Evolutionary conservation across 371 early-diverging fungal species (phyloP), one percentile per base, ranked within the genome.

Genomic region (Mucor velutinosus): DNA sequence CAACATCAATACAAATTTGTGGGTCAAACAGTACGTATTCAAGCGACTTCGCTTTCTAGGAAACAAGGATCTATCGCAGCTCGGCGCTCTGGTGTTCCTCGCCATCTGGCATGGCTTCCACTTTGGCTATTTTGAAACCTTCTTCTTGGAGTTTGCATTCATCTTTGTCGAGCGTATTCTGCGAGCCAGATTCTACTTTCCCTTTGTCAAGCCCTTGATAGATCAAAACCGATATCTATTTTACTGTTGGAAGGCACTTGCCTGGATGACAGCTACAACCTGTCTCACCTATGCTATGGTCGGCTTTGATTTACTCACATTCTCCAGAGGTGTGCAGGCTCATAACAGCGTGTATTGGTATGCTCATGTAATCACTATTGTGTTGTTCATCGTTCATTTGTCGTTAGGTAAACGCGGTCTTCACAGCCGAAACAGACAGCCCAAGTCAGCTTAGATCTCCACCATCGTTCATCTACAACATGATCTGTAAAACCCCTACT

Each of bases 31-130:
- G 30, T 92, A 92, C 59, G 72, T 92, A 7, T 92, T 89, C 70
- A 90, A 92, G 76, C 83, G 90, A n/a, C 75, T 90, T 12, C 69
- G 73, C 7, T 91, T 88, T 74, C 68, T 90, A 32, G 83, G 82
- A 39, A 87, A 81, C 80, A 90, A 89, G 78, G 67, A 84, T n/a
- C 27, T 87, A 14, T 88, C 90, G 1, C 77, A 86, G 25, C 60
- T 85, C 12, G 83, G 76, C n/a, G 78, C 89, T 4, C 72, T 90
- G 4, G 45, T 81, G 0, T 92, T 90, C 79, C 73, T 92, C 4
- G 88, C 90, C 5, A 62, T 89, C 55, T 92, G 92, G 92, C 92
- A 92, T 70, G 92, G 92, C 7, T 83, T 86, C 55, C 85, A 87
- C 53, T 29, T 78, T 21, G 87, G 84, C 14, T 92, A 92, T 75